phyloP scores from a whole-genome alignment of 2,329 filamentous ascomycete genomes.

The Chaetomiaceae sp. region DNA sequence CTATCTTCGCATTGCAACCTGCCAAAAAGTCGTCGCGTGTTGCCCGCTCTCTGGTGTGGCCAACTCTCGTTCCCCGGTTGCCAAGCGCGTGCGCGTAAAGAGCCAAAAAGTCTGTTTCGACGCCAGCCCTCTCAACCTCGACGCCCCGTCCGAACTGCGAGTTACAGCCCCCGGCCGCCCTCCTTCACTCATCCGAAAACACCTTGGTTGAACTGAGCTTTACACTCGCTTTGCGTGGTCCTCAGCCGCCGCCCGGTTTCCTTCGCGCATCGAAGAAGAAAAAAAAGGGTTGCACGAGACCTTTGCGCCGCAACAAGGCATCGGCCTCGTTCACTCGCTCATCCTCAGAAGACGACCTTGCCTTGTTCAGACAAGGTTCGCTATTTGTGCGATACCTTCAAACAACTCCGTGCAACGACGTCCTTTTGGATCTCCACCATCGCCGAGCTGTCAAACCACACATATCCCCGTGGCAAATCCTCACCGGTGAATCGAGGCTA shows the following conservation, averaged over 20 bases:
- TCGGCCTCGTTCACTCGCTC: slow-evolving; percentile 11
- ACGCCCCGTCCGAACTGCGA: slow-evolving; percentile 14
- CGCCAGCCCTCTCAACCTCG: slow-evolving; percentile 13
- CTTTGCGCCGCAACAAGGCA: slow-evolving; percentile 7
- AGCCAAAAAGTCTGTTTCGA: slow-evolving; percentile 20
- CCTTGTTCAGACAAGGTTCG: not conserved
- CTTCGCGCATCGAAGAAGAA: not conserved
- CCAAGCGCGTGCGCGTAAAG: slow-evolving; percentile 21
- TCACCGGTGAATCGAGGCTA: not conserved
- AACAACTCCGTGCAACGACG: not conserved
- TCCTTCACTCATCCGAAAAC: slow-evolving; percentile 3
- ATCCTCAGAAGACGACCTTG: not conserved
- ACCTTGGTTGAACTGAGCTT: slow-evolving; percentile 1
- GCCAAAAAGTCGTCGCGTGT: not conserved
- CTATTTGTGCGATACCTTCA: not conserved
- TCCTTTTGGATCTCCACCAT: not conserved
- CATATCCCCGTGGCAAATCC: not conserved
- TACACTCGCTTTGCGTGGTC: slow-evolving; percentile 8
- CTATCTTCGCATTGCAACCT: not conserved
- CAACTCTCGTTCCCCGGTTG: slow-evolving; percentile 10
- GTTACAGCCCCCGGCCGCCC: slow-evolving; percentile 7
- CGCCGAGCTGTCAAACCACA: not conserved
- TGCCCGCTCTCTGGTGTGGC: slow-evolving; percentile 3
- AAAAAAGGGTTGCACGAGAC: slow-evolving; percentile 12
- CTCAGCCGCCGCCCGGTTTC: not conserved